Percentiles rank a stretch among this genome's conserved stretches.
Evolutionary conservation across 495 filamentous ascomycete species (phyloP).

Genomic region (Podospora comata): DNA sequence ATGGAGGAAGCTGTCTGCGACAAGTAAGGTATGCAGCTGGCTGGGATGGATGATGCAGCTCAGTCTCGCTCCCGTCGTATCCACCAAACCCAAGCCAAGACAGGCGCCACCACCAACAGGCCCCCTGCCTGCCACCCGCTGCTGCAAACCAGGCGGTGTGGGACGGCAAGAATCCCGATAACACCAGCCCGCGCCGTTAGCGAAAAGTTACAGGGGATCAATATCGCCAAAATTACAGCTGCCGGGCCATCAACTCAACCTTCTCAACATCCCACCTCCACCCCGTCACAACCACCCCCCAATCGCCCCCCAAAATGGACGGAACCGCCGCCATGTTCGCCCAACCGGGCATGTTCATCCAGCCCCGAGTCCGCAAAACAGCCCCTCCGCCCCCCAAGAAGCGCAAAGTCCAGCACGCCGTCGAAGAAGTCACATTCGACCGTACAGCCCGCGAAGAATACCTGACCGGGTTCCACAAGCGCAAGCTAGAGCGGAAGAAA

Average conservation of each 20-base stretch:
- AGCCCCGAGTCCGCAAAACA: constrained; percentile 49
- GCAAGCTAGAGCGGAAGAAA: constrained; percentile 79
- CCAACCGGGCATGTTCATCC: constrained; percentile 39
- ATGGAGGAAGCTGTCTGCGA: background rate
- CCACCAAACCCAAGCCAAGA: background rate
- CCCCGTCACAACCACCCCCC: background rate
- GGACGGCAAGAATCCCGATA: constrained; percentile 22
- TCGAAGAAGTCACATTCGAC: constrained; percentile 86
- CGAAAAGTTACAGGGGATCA: constrained; percentile 4
- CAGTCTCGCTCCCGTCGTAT: background rate
- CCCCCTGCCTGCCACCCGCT: too few relatives aligned
- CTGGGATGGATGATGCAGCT: constrained; percentile 16
- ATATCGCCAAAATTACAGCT: constrained; percentile 17
- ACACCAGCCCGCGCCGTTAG: constrained; percentile 1
- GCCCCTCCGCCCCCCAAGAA: constrained; percentile 57
- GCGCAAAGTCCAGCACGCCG: constrained; percentile 56
- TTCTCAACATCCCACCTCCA: background rate
- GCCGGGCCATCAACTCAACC: background rate
- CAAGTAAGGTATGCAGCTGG: background rate
- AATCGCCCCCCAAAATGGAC: background rate
- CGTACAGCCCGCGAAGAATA: constrained; percentile 71
- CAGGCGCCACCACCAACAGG: background rate
- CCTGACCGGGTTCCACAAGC: constrained; percentile 93
- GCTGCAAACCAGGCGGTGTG: constrained; percentile 16
- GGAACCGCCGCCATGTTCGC: constrained; percentile 1